Evolutionary conservation across 352 stramenopile genomes (phyloP).

Genomic region (Phytophthora fragariaefolia): DNA sequence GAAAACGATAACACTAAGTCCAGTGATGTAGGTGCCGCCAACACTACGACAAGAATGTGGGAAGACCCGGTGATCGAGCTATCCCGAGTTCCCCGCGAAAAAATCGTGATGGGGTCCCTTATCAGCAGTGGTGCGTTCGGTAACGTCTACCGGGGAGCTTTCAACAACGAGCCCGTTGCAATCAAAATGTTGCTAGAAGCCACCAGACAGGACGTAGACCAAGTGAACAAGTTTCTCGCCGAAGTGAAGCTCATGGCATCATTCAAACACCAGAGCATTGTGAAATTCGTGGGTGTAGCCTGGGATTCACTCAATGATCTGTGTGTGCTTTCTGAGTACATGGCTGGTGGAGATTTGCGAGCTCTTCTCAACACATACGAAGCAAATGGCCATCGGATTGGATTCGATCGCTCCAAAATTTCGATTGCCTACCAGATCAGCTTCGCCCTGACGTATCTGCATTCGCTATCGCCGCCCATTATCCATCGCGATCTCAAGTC

Average conservation of each 20-base stretch:
- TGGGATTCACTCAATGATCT: conserved; percentile 38
- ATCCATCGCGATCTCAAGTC: conserved; percentile 19
- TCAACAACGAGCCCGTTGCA: conserved; percentile 36
- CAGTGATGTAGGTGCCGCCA: background rate
- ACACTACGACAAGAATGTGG: background rate
- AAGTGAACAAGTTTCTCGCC: conserved; percentile 38
- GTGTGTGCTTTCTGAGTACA: conserved; percentile 42
- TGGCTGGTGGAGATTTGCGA: conserved; percentile 34
- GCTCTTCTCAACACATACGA: conserved; percentile 28
- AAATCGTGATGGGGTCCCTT: background rate
- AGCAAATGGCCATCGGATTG: conserved; percentile 1
- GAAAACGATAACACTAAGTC: background rate
- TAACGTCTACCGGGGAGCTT: conserved; percentile 38
- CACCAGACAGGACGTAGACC: background rate
- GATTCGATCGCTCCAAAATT: conserved; percentile 36
- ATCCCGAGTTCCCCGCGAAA: background rate
- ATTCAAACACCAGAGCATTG: conserved; percentile 23
- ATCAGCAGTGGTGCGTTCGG: conserved; percentile 29
- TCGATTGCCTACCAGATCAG: conserved; percentile 32
- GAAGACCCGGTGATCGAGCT: conserved; percentile 2
- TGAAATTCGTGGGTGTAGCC: conserved; percentile 51
- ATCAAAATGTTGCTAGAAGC: conserved; percentile 41
- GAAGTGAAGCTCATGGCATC: conserved; percentile 49
- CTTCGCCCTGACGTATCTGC: conserved; percentile 26
- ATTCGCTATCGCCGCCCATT: conserved; percentile 12